phyloP scores from a whole-genome alignment of 2,329 filamentous ascomycete genomes.

The Teratosphaeria pseudoeucalypti region DNA sequence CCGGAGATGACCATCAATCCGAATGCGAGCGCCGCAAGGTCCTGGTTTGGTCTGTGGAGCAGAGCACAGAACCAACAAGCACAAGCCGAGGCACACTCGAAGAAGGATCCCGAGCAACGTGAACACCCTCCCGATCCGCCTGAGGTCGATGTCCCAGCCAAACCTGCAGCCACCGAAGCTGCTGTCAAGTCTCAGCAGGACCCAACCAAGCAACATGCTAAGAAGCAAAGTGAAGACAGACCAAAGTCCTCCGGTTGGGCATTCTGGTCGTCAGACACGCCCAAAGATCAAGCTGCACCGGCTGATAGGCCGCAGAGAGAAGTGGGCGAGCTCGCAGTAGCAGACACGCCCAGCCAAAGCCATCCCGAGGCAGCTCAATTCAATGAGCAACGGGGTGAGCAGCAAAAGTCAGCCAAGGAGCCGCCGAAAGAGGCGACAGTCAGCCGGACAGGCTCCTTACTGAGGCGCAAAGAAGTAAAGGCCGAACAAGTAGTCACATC shows the following conservation, averaged over 20 bases:
- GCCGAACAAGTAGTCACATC: conserved; percentile 3
- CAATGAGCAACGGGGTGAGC: conserved; percentile 30
- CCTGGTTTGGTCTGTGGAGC: conserved; percentile 43
- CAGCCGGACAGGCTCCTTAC: conserved; percentile 13
- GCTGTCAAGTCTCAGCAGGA: conserved; percentile 7
- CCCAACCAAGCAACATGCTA: conserved; percentile 2
- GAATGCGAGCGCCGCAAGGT: conserved; percentile 15
- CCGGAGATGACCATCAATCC: conserved; percentile 15
- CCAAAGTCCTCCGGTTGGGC: conserved; percentile 58
- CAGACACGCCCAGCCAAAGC: conserved; percentile 40
- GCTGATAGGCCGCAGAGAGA: conserved; percentile 49
- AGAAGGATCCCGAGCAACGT: conserved; percentile 4
- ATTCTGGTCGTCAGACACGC: conserved; percentile 61
- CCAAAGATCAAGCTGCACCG: conserved; percentile 43
- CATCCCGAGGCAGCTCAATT: conserved; percentile 42
- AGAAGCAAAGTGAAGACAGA: conserved; percentile 8
- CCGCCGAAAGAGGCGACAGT: conserved; percentile 7
- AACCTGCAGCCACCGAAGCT: neutral
- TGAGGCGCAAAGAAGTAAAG: conserved; percentile 13
- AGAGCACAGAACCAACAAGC: conserved; percentile 34
- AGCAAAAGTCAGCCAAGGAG: neutral
- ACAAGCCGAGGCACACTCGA: conserved; percentile 13
- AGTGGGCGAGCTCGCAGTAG: conserved; percentile 41
- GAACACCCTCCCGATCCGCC: neutral
- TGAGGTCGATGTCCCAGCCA: conserved; percentile 5